These are phyloP conservation scores for Glebionis coronaria DNA, from an alignment of 129 eudicot genomes.

Conservation along the genomic window DNA sequence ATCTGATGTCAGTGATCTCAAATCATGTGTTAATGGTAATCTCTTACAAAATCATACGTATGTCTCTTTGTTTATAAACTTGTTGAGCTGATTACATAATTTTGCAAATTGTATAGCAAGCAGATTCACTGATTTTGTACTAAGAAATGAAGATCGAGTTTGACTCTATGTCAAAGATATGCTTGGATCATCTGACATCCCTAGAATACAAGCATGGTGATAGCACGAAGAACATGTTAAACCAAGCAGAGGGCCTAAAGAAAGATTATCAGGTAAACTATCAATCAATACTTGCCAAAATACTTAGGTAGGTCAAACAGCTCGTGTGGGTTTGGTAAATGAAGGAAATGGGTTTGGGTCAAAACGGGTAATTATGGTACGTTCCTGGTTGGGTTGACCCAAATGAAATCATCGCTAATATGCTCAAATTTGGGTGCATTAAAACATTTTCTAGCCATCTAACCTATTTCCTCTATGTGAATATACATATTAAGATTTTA, in stretches of 20 bases:
- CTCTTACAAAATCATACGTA: background rate
- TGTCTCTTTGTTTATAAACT: background rate
- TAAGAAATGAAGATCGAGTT: constrained; percentile 42
- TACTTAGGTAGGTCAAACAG: no score
- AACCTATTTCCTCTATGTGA: no score
- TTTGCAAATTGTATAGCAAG: constrained; percentile 14
- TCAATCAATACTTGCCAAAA: background rate
- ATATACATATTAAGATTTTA: no score
- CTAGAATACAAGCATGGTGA: constrained; percentile 40
- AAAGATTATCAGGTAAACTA: constrained; percentile 66
- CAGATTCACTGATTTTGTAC: constrained; percentile 64
- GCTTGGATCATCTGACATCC: constrained; percentile 50
- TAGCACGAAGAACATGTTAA: constrained; percentile 36
- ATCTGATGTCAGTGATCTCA: constrained; percentile 33
- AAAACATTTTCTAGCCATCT: no score
- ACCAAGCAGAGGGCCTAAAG: constrained; percentile 52
- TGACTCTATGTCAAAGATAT: constrained; percentile 37
- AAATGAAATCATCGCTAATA: no score
- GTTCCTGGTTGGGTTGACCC: no score
- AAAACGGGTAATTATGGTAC: no score
- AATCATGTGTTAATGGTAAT: constrained; percentile 52
- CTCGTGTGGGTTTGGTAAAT: no score
- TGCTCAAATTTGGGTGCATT: no score
- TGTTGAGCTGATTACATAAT: background rate
- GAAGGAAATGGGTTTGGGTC: background rate